Percentiles rank a stretch among this genome's conserved stretches.
Conservation (phyloP, 805 yeast species). For the Lipomyces anomalus region DNA sequence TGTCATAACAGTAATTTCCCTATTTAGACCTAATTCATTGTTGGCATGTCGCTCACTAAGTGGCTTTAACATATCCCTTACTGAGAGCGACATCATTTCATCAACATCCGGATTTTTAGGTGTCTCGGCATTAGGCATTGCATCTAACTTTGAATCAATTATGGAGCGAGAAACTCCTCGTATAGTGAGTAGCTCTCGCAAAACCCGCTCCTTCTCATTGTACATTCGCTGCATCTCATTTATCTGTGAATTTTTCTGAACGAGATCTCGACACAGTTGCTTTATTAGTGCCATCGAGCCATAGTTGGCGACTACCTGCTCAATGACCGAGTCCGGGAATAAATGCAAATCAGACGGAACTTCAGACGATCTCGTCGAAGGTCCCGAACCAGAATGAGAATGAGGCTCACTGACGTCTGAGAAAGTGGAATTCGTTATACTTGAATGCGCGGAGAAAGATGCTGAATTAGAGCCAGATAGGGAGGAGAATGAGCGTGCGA, state of each 20-base stretch:
- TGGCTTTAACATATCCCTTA: neutral
- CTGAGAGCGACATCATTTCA: neutral
- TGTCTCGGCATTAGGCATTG: slow-evolving; percentile 5
- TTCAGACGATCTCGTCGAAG: neutral
- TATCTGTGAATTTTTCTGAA: slow-evolving; percentile 44
- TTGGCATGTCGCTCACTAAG: too few relatives aligned
- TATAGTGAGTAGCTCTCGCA: slow-evolving; percentile 28
- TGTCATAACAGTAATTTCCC: too few relatives aligned
- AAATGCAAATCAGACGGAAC: slow-evolving; percentile 38
- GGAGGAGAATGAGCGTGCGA: neutral
- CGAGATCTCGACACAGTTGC: slow-evolving; percentile 46
- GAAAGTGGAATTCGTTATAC: slow-evolving; percentile 2
- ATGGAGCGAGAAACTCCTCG: slow-evolving; percentile 29
- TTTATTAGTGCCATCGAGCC: slow-evolving; percentile 39
- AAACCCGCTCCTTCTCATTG: slow-evolving; percentile 32
- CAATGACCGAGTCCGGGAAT: slow-evolving; percentile 32
- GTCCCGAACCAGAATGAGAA: neutral
- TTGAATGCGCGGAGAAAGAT: neutral
- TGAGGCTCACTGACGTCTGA: neutral
- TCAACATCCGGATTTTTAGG: neutral
- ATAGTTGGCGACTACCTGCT: slow-evolving; percentile 32
- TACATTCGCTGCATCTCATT: slow-evolving; percentile 33
- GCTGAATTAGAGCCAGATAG: neutral
- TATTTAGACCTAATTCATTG: too few relatives aligned
- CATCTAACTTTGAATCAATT: slow-evolving; percentile 16